These are phyloP conservation scores for Boletellus ananas DNA, from an alignment of 768 basidiomycete species.

Conservation along the genomic window DNA sequence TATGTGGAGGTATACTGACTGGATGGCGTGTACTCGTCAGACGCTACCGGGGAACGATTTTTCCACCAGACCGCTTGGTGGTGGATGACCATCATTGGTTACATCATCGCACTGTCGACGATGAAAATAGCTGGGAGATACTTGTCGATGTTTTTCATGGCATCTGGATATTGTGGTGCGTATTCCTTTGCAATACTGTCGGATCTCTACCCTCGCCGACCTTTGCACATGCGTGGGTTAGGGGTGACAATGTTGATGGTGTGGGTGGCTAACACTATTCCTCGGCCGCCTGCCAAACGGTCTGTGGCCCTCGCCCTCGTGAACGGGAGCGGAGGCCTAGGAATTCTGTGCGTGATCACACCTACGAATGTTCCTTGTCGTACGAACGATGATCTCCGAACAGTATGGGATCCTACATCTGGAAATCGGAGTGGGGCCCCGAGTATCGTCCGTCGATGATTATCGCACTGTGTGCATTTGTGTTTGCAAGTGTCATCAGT, in stretches of 20 bases:
- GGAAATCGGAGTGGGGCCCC: conserved; percentile 59
- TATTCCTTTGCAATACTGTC: too few species aligned
- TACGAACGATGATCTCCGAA: not conserved
- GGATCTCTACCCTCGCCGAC: not conserved
- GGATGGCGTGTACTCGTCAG: conserved; percentile 23
- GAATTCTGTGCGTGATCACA: conserved; percentile 46
- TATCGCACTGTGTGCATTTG: conserved; percentile 42
- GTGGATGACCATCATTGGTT: conserved; percentile 58
- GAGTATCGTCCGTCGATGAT: conserved; percentile 61
- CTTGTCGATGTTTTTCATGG: conserved; percentile 62
- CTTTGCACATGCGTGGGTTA: conserved; percentile 17
- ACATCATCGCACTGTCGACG: conserved; percentile 56
- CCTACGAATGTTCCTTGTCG: too few species aligned
- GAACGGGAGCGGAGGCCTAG: conserved; percentile 56
- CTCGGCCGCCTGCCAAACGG: conserved; percentile 54
- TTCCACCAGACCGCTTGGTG: too few species aligned
- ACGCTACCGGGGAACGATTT: conserved; percentile 50
- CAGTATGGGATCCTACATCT: conserved; percentile 60
- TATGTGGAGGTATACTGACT: too few species aligned
- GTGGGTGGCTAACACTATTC: conserved; percentile 44
- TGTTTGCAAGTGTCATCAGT: conserved; percentile 31
- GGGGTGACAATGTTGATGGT: too few species aligned
- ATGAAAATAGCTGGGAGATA: conserved; percentile 50
- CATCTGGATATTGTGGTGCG: conserved; percentile 36
- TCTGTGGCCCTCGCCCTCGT: conserved; percentile 59